These are phyloP conservation scores for Raphanus sativus DNA, from an alignment of 345 rosid species.

Conservation along the genomic window DNA sequence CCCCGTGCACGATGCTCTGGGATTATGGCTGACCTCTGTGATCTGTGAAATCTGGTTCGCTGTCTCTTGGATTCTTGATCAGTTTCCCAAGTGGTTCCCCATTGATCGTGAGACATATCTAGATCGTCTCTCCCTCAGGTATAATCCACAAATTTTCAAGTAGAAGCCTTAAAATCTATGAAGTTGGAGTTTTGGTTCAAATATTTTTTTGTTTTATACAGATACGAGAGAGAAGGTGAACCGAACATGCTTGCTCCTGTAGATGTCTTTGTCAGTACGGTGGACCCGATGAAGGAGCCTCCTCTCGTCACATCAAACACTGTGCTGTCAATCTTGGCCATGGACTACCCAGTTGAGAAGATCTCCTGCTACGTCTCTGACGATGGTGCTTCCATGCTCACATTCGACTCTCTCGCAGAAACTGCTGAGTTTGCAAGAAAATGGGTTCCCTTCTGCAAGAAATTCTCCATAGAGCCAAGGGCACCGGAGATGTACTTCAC, in stretches of 20 bases:
- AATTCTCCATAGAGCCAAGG: conserved; percentile 63
- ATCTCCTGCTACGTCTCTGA: conserved; percentile 92
- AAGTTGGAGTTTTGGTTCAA: neutral
- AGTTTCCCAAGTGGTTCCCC: conserved; percentile 96
- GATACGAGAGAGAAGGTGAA: conserved; percentile 89
- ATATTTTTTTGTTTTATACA: conserved; percentile 24
- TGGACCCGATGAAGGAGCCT: conserved; percentile 99
- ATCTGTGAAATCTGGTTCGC: conserved; percentile 97
- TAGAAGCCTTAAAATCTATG: neutral
- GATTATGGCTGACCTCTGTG: conserved; percentile 93
- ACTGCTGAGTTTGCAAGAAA: conserved; percentile 78
- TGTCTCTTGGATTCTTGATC: conserved; percentile 95
- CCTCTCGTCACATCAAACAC: conserved; percentile 95
- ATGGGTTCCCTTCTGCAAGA: conserved; percentile 94
- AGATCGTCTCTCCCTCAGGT: conserved; percentile 86
- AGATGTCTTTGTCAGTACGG: conserved; percentile 94
- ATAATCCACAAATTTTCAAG: conserved; percentile 12
- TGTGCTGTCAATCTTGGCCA: conserved; percentile 80
- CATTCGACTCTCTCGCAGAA: conserved; percentile 82
- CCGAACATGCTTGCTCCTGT: conserved; percentile 79
- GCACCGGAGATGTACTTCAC: conserved; percentile 79
- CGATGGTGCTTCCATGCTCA: conserved; percentile 96
- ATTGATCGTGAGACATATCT: conserved; percentile 93
- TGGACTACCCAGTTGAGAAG: conserved; percentile 95
- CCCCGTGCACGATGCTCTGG: conserved; percentile 83